Percentiles rank a stretch among this genome's conserved stretches.
Conservation (phyloP, 1,284 basidiomycete species). For the Trametes versicolor region DNA sequence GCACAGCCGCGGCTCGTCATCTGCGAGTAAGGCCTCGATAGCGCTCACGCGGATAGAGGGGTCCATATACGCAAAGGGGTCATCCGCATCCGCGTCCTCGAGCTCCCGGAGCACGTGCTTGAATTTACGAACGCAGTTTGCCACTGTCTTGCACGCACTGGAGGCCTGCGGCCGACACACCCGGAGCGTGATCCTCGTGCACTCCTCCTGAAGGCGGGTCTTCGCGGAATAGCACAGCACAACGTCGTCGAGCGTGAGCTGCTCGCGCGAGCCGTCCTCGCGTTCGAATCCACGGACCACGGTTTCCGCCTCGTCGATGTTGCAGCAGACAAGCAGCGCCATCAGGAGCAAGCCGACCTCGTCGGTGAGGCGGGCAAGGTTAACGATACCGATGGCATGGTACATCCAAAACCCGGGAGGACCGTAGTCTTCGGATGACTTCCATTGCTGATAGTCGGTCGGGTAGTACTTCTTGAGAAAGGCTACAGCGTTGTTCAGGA, state of each 20-base stretch:
- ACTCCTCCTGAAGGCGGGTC: not conserved
- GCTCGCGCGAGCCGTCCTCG: slow-evolving; percentile 15
- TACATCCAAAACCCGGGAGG: not conserved
- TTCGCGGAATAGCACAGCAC: not conserved
- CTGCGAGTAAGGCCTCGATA: too few relatives aligned
- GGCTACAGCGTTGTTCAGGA: too few relatives aligned
- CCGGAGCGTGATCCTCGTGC: too few relatives aligned
- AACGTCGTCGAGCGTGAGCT: not conserved
- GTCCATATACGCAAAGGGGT: too few relatives aligned
- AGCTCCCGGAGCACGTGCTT: too few relatives aligned
- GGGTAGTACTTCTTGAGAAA: too few relatives aligned
- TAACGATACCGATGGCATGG: slow-evolving; percentile 10
- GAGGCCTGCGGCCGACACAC: too few relatives aligned
- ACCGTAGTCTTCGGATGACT: not conserved
- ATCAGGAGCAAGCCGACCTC: not conserved
- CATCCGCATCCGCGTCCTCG: too few relatives aligned
- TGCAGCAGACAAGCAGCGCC: slow-evolving; percentile 5
- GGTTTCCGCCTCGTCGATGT: not conserved
- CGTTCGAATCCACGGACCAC: slow-evolving; percentile 9
- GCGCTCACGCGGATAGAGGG: too few relatives aligned
- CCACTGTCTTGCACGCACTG: too few relatives aligned
- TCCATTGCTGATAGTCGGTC: not conserved
- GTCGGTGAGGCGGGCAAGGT: slow-evolving; percentile 1
- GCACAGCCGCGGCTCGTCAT: too few relatives aligned
- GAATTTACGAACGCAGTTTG: too few relatives aligned